Percentiles rank a stretch among this genome's conserved stretches.
Evolutionary conservation across 805 yeast genomes (phyloP).

Genomic region (Tetrapisispora namnaoensis): DNA sequence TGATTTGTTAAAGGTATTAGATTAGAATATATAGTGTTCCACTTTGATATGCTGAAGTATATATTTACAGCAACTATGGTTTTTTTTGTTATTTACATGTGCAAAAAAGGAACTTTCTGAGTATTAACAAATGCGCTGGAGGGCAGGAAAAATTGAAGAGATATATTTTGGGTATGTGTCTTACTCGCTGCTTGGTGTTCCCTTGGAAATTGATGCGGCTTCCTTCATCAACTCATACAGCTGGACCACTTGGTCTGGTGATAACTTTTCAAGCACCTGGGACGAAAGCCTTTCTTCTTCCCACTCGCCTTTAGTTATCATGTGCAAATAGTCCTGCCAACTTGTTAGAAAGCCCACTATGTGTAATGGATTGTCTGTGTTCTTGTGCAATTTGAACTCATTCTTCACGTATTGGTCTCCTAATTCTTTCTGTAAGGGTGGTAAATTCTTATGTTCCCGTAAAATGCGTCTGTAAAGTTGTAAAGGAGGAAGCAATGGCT

Average conservation of each 20-base stretch:
- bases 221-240: slow-evolving; percentile 72
- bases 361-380: slow-evolving; percentile 80
- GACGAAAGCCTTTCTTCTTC: slow-evolving; percentile 50
- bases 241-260: slow-evolving; percentile 84
- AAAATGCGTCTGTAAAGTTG: slow-evolving; percentile 68
- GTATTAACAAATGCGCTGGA: too few species aligned
- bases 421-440: slow-evolving; percentile 56
- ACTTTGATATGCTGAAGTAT: too few species aligned
- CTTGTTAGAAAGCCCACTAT: slow-evolving; percentile 87
- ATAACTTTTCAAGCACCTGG: slow-evolving; percentile 66
- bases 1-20: too few species aligned
- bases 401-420: slow-evolving; percentile 87
- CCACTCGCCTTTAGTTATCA: slow-evolving; percentile 57
- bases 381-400: slow-evolving; percentile 79
- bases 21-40: too few species aligned
- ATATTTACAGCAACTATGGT: too few species aligned
- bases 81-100: too few species aligned
- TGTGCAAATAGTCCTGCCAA: slow-evolving; percentile 80
- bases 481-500: slow-evolving; percentile 73
- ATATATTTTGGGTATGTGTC: background rate
- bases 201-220: slow-evolving; percentile 27
- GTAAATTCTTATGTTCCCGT: slow-evolving; percentile 67
- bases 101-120: too few species aligned
- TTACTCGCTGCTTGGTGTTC: background rate
- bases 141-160: background rate